Evolutionary conservation across 371 early-diverging fungal genomes (phyloP).

Genomic region (Mucor piriformis): DNA sequence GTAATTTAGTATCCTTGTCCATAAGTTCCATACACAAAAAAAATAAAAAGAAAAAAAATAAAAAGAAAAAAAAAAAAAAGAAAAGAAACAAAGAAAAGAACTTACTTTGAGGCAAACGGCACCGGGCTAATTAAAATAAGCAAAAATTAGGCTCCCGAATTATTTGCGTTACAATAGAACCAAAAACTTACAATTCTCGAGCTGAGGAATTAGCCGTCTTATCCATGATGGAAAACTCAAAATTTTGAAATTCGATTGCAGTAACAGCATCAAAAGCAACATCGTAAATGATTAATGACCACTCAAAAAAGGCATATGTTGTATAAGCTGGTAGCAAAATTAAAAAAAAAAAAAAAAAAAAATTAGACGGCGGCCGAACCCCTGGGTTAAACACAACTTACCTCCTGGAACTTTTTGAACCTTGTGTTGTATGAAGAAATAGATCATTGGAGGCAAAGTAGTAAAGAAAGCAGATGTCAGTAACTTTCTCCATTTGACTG

Average conservation of each 20-base stretch:
- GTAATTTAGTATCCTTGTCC: background rate
- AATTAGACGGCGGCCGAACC: background rate
- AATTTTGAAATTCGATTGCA: slow-evolving; percentile 67
- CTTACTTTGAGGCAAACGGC: slow-evolving; percentile 29
- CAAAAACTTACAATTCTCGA: slow-evolving; percentile 24
- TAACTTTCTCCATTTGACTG: slow-evolving; percentile 45
- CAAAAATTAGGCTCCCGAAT: slow-evolving; percentile 12
- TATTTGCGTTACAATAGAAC: background rate
- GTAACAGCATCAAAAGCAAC: slow-evolving; percentile 79
- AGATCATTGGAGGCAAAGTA: slow-evolving; percentile 73
- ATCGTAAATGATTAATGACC: slow-evolving; percentile 80
- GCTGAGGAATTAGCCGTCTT: slow-evolving; percentile 30
- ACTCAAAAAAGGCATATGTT: slow-evolving; percentile 83
- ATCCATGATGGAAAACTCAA: slow-evolving; percentile 59
- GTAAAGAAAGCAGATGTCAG: slow-evolving; percentile 65
- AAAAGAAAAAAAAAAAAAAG: slow-evolving; percentile 9
- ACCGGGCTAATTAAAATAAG: slow-evolving; percentile 10
- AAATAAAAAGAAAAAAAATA: slow-evolving; percentile 3
- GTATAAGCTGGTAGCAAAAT: slow-evolving; percentile 78
- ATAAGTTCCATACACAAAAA: background rate
- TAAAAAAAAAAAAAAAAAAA: background rate
- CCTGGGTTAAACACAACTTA: slow-evolving; percentile 13
- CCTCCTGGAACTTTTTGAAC: slow-evolving; percentile 73
- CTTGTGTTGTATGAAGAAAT: slow-evolving; percentile 81
- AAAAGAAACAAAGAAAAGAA: background rate